phyloP scores from a whole-genome alignment of 306 rosid species.

The Myrica gale region DNA sequence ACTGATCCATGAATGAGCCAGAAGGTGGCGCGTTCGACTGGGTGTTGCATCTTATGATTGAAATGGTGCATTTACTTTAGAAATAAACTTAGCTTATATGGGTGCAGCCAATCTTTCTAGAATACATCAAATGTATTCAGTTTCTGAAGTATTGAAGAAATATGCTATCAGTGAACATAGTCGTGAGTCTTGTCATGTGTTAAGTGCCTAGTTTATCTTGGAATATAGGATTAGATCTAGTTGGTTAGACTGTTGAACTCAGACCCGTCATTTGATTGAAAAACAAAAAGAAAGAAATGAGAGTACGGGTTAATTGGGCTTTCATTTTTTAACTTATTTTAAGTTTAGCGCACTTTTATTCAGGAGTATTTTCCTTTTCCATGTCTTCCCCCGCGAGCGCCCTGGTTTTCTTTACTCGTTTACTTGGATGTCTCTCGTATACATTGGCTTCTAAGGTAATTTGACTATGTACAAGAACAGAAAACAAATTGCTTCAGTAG shows the following conservation, averaged over 20 bases:
- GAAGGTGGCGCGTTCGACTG: not conserved
- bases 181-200: not conserved
- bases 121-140: not conserved
- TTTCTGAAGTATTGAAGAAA: not conserved
- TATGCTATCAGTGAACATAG: not conserved
- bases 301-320: not conserved
- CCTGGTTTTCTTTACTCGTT: no score
- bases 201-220: not conserved
- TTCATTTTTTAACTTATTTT: not conserved
- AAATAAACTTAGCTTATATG: not conserved
- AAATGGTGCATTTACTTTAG: not conserved
- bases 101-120: not conserved
- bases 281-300: not conserved
- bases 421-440: no score
- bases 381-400: not conserved
- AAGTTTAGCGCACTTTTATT: not conserved
- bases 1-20: not conserved
- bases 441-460: not conserved
- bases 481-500: not conserved
- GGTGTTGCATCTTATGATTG: not conserved
- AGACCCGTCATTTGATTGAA: not conserved
- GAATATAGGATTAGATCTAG: not conserved
- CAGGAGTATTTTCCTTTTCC: not conserved
- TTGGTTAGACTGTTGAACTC: not conserved
- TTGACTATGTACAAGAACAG: not conserved